Conservation (phyloP, 2,329 filamentous ascomycete species). For the Teratosphaeria zuluensis region DNA sequence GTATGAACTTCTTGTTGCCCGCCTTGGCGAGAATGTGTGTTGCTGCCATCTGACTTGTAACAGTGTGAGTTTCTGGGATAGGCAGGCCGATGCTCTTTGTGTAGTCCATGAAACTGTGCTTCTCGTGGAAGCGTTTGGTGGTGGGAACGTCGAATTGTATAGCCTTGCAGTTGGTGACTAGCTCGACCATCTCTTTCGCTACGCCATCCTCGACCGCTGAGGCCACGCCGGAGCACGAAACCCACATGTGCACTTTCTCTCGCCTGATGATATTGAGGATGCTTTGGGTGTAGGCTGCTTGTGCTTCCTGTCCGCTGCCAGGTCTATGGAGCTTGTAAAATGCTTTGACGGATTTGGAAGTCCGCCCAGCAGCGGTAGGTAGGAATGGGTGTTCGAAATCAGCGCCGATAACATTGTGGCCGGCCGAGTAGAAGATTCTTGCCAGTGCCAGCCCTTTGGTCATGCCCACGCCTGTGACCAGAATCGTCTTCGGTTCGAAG, state of each 20-base stretch:
- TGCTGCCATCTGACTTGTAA: constrained; percentile 45
- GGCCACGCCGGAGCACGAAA: constrained; percentile 61
- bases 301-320: constrained; percentile 21
- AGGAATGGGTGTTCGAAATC: constrained; percentile 44
- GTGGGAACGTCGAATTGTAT: constrained; percentile 53
- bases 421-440: constrained; percentile 52
- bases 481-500: constrained; percentile 45
- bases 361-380: constrained; percentile 40
- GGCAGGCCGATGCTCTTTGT: constrained; percentile 44
- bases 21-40: constrained; percentile 39
- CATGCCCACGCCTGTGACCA: constrained; percentile 66
- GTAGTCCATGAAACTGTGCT: constrained; percentile 55
- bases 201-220: constrained; percentile 57
- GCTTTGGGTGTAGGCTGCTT: constrained; percentile 44
- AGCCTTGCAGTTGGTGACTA: constrained; percentile 48
- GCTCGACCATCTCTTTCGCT: constrained; percentile 53
- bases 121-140: constrained; percentile 52
- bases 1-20: constrained; percentile 45
- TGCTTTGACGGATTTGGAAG: constrained; percentile 45
- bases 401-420: constrained; percentile 63
- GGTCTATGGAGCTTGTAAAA: constrained; percentile 44
- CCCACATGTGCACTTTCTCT: constrained; percentile 61
- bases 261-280: constrained; percentile 49
- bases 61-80: constrained; percentile 36
- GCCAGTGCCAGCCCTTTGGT: constrained; percentile 59